These are phyloP conservation scores for Arthrinium phaeospermum DNA, from an alignment of 2,329 filamentous ascomycete species.

Conservation along the genomic window DNA sequence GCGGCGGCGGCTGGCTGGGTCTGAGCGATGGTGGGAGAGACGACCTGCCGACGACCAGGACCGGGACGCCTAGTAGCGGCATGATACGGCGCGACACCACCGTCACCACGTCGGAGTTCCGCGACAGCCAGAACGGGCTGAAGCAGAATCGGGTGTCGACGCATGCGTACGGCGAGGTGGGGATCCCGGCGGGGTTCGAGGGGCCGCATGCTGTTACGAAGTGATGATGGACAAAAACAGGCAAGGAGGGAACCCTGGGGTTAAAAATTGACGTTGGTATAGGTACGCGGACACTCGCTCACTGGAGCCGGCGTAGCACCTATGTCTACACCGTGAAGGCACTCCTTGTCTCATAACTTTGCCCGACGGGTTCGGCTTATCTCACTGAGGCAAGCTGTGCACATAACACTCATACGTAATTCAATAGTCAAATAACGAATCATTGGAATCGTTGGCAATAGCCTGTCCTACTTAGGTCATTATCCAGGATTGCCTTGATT, in stretches of 20 bases:
- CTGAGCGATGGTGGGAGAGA: background rate
- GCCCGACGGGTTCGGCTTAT: slow-evolving; percentile 6
- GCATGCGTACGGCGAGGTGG: slow-evolving; percentile 30
- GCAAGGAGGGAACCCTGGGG: too few species aligned
- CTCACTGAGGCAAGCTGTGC: background rate
- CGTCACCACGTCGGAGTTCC: background rate
- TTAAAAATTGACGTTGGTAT: background rate
- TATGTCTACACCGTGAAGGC: background rate
- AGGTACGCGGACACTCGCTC: background rate
- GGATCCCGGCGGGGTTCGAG: slow-evolving; percentile 65
- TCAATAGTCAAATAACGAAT: too few species aligned
- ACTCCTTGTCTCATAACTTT: background rate
- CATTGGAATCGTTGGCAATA: background rate
- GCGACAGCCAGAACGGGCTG: slow-evolving; percentile 1
- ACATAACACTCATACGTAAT: background rate
- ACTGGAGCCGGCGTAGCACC: background rate
- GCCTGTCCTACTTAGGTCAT: background rate
- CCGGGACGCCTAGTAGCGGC: background rate
- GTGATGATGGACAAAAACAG: background rate
- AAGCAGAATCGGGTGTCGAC: slow-evolving; percentile 3
- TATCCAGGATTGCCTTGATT: background rate
- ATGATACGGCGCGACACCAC: background rate
- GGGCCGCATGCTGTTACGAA: slow-evolving; percentile 42
- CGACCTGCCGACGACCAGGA: background rate
- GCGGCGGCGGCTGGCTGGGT: background rate